phyloP scores from a whole-genome alignment of 192 early-diverging fungal species.

The Backusella circina region DNA sequence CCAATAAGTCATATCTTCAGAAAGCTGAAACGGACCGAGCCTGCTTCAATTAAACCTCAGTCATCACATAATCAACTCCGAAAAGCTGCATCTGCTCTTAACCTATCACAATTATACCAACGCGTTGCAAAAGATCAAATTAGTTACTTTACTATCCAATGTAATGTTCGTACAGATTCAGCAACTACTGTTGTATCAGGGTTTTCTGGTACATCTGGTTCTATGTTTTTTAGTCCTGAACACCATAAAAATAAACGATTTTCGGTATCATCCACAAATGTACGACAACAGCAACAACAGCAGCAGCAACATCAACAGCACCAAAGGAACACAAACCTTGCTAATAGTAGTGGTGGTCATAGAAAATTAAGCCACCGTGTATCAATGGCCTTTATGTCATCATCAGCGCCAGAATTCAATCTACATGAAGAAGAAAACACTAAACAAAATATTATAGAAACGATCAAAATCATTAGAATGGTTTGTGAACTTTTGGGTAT shows the following conservation, averaged over 20 bases:
- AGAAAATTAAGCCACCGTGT: not conserved
- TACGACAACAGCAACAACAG: not conserved
- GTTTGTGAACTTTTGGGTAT: slow-evolving; percentile 31
- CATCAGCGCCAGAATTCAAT: not conserved
- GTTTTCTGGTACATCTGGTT: not conserved
- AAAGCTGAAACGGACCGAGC: slow-evolving; percentile 9
- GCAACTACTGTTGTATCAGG: not conserved
- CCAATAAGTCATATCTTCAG: slow-evolving; percentile 16
- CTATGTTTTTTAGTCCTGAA: not conserved
- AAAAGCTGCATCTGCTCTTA: slow-evolving; percentile 10
- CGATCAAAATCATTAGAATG: slow-evolving; percentile 5
- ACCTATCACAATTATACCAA: slow-evolving; percentile 22
- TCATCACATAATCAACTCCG: not conserved
- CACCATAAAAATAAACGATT: not conserved
- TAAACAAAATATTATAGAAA: slow-evolving; percentile 3
- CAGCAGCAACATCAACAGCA: not conserved
- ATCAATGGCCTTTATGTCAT: slow-evolving; percentile 5
- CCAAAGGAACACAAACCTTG: not conserved
- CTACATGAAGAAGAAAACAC: not conserved
- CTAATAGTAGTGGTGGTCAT: not conserved
- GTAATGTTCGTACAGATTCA: not conserved
- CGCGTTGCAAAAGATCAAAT: slow-evolving; percentile 28
- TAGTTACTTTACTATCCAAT: slow-evolving; percentile 24
- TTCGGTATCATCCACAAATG: not conserved
- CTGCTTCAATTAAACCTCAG: not conserved